Evolutionary conservation across 169 alveolate species (phyloP).

Genomic region (Hammondia hammondi): DNA sequence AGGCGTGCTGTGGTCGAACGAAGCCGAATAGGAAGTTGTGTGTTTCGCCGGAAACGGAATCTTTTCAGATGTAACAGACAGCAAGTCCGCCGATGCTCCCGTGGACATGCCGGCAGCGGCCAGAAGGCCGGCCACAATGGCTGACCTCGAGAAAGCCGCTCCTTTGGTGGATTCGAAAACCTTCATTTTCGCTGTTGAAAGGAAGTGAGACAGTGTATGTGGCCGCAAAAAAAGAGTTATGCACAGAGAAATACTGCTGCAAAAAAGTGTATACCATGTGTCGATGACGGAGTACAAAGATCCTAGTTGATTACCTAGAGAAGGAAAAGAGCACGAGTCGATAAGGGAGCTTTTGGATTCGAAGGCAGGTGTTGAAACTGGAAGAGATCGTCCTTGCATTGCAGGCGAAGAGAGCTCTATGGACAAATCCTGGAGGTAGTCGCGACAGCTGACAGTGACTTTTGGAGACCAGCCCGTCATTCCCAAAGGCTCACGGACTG

Average conservation of each 20-base stretch:
- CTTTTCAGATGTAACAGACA: neutral
- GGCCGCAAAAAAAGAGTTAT: neutral
- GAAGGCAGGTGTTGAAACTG: too few relatives aligned
- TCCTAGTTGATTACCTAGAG: too few relatives aligned
- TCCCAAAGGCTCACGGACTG: too few relatives aligned
- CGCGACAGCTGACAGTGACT: too few relatives aligned
- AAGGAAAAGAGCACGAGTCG: too few relatives aligned
- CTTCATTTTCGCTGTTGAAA: neutral
- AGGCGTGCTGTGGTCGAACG: neutral
- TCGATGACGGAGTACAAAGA: neutral
- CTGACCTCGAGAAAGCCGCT: neutral
- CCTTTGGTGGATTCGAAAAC: neutral
- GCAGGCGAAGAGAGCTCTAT: too few relatives aligned
- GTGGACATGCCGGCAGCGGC: neutral
- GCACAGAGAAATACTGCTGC: neutral
- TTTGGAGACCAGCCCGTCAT: too few relatives aligned
- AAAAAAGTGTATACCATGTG: neutral
- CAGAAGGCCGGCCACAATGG: neutral
- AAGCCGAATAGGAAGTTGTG: neutral
- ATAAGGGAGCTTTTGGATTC: too few relatives aligned
- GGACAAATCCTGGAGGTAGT: too few relatives aligned
- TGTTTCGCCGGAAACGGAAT: neutral
- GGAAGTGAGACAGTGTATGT: neutral
- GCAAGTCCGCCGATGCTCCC: neutral
- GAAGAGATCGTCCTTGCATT: too few relatives aligned